Evolutionary conservation across 2,329 filamentous ascomycete species (phyloP).

Genomic region (Decorospora gaudefroyi): DNA sequence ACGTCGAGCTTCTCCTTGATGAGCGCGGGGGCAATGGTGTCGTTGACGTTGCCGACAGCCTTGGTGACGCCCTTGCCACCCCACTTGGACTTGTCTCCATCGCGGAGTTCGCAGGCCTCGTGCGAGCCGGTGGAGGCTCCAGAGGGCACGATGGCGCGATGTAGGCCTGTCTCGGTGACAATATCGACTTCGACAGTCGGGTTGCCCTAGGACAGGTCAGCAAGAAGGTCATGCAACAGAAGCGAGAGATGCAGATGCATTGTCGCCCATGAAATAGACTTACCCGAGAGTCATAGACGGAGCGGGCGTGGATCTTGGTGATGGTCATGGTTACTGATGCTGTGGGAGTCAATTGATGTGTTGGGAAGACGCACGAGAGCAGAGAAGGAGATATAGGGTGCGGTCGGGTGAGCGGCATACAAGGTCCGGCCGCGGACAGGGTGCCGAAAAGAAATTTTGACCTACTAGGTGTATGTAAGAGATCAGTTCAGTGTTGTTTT

Average conservation of each 20-base stretch:
- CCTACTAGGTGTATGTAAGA: slow-evolving; percentile 41
- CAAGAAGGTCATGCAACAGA: not conserved
- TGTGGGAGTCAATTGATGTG: slow-evolving; percentile 32
- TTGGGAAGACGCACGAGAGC: slow-evolving; percentile 13
- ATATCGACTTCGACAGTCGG: slow-evolving; percentile 98
- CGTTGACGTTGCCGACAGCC: slow-evolving; percentile 61
- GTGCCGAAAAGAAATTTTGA: slow-evolving; percentile 30
- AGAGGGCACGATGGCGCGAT: slow-evolving; percentile 96
- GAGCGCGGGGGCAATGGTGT: slow-evolving; percentile 59
- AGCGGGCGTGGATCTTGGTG: slow-evolving; percentile 65
- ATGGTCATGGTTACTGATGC: slow-evolving; percentile 68
- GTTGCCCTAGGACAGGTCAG: slow-evolving; percentile 63
- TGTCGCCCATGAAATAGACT: too few relatives aligned
- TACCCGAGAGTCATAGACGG: slow-evolving; percentile 90
- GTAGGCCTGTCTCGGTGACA: slow-evolving; percentile 92
- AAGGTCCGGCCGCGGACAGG: slow-evolving; percentile 45
- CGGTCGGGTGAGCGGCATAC: slow-evolving; percentile 31
- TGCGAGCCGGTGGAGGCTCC: slow-evolving; percentile 79
- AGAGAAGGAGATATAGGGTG: slow-evolving; percentile 32
- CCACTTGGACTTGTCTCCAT: slow-evolving; percentile 59
- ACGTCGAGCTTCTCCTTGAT: slow-evolving; percentile 60
- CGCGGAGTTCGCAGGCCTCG: slow-evolving; percentile 59
- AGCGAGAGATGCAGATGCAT: not conserved
- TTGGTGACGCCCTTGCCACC: slow-evolving; percentile 61
- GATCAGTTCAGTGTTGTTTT: slow-evolving; percentile 32